phyloP scores from a whole-genome alignment of 305 asterid species.

The Ilex paraguariensis region DNA sequence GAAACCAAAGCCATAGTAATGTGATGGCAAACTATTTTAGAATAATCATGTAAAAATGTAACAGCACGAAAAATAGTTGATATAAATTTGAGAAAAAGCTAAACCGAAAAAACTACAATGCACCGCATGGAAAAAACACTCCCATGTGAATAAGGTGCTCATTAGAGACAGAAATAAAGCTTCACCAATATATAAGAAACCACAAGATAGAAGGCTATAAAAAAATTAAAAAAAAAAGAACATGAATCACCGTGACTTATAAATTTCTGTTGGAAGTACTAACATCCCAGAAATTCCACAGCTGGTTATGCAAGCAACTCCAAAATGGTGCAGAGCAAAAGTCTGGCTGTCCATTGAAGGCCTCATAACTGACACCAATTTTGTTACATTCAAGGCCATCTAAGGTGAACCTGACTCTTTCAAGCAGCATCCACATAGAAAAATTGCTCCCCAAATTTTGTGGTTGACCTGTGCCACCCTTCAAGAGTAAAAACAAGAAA shows the following conservation, averaged over 20 bases:
- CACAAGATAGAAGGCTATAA: no score
- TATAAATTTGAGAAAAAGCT: no score
- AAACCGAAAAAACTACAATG: background rate
- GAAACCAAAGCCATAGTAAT: no score
- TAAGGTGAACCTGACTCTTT: conserved; percentile 87
- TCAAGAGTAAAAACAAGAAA: conserved; percentile 19
- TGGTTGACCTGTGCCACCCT: conserved; percentile 85
- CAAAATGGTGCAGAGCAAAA: conserved; percentile 84
- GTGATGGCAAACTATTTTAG: no score
- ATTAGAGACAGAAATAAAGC: background rate
- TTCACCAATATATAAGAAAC: no score
- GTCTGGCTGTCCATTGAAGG: conserved; percentile 77
- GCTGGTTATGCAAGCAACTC: conserved; percentile 97
- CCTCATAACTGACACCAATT: conserved; percentile 79
- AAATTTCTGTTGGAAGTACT: no score
- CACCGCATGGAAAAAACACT: background rate
- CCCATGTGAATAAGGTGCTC: background rate
- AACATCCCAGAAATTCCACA: conserved; percentile 97
- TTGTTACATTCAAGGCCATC: conserved; percentile 92
- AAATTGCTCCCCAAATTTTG: conserved; percentile 67
- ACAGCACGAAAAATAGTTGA: no score
- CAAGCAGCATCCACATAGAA: conserved; percentile 98
- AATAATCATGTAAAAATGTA: no score
- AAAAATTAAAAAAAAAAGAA: no score
- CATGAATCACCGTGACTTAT: no score